phyloP scores from a whole-genome alignment of 192 early-diverging fungal species.

The Linnemannia elongata region DNA sequence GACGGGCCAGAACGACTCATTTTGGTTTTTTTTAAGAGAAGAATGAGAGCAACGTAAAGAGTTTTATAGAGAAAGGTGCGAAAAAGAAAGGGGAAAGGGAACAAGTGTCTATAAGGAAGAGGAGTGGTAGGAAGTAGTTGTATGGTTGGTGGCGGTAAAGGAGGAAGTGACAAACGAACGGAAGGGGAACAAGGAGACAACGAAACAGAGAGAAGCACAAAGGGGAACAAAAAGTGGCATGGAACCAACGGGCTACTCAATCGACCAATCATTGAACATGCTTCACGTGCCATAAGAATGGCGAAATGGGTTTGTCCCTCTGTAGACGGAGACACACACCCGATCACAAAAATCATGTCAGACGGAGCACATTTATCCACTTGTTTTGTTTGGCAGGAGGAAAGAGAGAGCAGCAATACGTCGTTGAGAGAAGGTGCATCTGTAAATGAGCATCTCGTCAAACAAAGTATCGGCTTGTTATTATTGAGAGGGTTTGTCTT shows the following conservation, averaged over 20 bases:
- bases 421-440: background rate
- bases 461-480: background rate
- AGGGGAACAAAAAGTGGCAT: background rate
- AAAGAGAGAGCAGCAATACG: background rate
- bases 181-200: no score
- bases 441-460: background rate
- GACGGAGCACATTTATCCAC: no score
- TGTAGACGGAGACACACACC: background rate
- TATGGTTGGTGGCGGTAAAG: background rate
- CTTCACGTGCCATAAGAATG: background rate
- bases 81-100: background rate
- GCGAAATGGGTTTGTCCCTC: background rate
- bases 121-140: background rate
- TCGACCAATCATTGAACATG: background rate
- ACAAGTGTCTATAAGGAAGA: background rate
- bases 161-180: background rate
- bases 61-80: background rate
- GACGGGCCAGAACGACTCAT: slow-evolving; percentile 47
- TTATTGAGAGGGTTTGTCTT: background rate
- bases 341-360: no score
- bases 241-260: background rate
- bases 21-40: background rate
- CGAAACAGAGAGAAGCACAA: background rate
- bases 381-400: background rate
- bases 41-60: background rate